Evolutionary conservation across 805 yeast genomes (phyloP).

Genomic region (Ogataea henricii): DNA sequence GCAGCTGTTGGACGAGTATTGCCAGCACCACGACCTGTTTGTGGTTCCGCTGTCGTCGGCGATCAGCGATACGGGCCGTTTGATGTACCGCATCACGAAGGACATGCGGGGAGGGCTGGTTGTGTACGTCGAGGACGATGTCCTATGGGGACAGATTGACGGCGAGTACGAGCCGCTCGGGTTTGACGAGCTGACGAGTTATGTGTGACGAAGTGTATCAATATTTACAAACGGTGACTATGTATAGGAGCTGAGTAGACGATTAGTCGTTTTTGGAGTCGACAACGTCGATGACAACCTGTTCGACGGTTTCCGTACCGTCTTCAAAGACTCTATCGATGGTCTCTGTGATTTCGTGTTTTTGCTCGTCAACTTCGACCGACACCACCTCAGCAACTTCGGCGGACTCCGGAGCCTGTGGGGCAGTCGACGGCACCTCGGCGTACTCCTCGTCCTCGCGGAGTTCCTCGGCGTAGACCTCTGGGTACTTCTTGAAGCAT

Average conservation of each 20-base stretch:
- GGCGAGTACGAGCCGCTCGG: constrained; percentile 45
- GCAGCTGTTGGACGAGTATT: constrained; percentile 65
- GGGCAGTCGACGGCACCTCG: constrained; percentile 26
- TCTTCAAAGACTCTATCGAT: constrained; percentile 17
- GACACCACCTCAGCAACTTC: constrained; percentile 18
- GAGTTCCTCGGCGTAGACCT: constrained; percentile 88
- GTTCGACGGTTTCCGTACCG: constrained; percentile 13
- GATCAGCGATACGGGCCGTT: constrained; percentile 37
- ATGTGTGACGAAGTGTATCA: constrained; percentile 3
- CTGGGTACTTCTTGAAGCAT: constrained; percentile 92
- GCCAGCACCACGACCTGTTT: constrained; percentile 50
- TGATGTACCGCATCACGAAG: constrained; percentile 44
- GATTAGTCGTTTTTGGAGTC: not conserved
- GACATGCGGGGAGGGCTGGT: constrained; percentile 38
- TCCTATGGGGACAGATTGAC: constrained; percentile 44
- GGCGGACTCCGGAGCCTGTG: constrained; percentile 17
- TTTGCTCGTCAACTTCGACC: not conserved
- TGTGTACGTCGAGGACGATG: constrained; percentile 64
- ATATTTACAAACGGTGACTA: constrained; percentile 11
- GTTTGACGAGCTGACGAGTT: constrained; percentile 32
- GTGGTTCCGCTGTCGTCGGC: constrained; percentile 38
- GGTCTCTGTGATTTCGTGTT: constrained; percentile 10
- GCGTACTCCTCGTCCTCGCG: constrained; percentile 67
- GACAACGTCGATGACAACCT: constrained; percentile 3
- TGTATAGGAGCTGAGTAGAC: not conserved